A percentile compares a stretch with the other conserved stretches of the same genome.
Conservation (phyloP, 2,329 filamentous ascomycete genomes). For the Colletotrichum simmondsii region DNA sequence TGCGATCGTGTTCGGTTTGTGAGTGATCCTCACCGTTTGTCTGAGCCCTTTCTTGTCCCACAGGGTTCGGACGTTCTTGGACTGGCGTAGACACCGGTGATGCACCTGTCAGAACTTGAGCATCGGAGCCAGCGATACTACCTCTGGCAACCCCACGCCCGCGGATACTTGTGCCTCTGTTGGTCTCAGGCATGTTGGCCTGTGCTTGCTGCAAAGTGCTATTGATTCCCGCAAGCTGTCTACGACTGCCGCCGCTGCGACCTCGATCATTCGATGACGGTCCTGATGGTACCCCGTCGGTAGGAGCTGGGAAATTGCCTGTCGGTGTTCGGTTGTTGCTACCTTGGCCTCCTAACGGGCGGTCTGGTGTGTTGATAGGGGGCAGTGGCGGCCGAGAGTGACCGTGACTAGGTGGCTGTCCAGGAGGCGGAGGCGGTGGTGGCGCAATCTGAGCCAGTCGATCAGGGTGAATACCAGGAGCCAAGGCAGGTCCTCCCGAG, state of each 20-base stretch:
- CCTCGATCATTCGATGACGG: constrained; percentile 48
- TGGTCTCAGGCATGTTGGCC: constrained; percentile 50
- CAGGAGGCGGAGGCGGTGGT: constrained; percentile 45
- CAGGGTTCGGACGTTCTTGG: constrained; percentile 59
- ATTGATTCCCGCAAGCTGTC: constrained; percentile 70
- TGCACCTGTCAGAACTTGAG: constrained; percentile 65
- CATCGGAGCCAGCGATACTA: constrained; percentile 64
- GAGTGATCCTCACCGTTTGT: constrained; percentile 50
- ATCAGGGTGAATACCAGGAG: constrained; percentile 59
- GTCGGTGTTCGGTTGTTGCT: constrained; percentile 25
- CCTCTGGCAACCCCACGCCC: constrained; percentile 50
- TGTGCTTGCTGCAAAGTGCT: constrained; percentile 65
- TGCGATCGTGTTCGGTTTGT: constrained; percentile 55
- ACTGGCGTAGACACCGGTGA: constrained; percentile 61
- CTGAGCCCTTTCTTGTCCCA: constrained; percentile 49
- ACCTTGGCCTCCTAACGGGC: constrained; percentile 31
- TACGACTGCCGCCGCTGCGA: constrained; percentile 46
- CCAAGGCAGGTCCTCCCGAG: constrained; percentile 38
- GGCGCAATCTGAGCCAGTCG: constrained; percentile 59
- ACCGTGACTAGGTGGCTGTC: constrained; percentile 38
- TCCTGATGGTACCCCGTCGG: constrained; percentile 36
- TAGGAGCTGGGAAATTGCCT: constrained; percentile 20
- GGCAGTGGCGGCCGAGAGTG: constrained; percentile 45
- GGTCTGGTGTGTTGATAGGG: constrained; percentile 45
- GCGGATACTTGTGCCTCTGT: constrained; percentile 48